Conservation (phyloP, 257 asterid species). For the Nicotiana obtusifolia region DNA sequence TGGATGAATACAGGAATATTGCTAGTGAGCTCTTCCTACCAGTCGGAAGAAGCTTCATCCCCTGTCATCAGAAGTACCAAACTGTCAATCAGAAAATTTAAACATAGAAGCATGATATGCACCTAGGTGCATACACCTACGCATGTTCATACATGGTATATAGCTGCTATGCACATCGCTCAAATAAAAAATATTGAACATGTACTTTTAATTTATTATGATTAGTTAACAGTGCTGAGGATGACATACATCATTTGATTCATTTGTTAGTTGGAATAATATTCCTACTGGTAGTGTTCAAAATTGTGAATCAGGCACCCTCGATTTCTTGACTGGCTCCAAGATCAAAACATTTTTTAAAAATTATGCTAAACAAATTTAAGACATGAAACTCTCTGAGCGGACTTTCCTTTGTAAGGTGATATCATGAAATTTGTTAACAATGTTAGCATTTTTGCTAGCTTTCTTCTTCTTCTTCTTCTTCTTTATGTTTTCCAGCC, state of each 20-base stretch:
- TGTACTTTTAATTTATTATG: background rate
- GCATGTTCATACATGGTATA: background rate
- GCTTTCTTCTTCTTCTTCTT: background rate
- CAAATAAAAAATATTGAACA: background rate
- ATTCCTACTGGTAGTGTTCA: background rate
- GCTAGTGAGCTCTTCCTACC: conserved; percentile 75
- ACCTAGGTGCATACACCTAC: background rate
- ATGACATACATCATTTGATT: background rate
- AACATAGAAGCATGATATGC: background rate
- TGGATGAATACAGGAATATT: conserved; percentile 62
- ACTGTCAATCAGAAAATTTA: conserved; percentile 3
- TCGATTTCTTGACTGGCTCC: background rate
- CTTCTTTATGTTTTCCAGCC: background rate
- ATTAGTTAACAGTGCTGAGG: background rate
- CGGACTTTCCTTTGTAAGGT: background rate
- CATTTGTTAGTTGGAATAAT: background rate
- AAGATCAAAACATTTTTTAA: background rate
- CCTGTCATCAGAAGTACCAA: conserved; percentile 41
- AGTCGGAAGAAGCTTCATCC: conserved; percentile 96
- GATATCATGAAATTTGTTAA: background rate
- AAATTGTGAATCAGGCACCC: background rate
- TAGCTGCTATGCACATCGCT: background rate
- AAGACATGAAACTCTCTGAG: background rate
- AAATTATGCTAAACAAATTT: background rate
- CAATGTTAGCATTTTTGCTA: background rate